Evolutionary conservation across 495 filamentous ascomycete species (phyloP), one percentile per base, ranked within the genome.

Genomic region (Hyaloscypha variabilis): DNA sequence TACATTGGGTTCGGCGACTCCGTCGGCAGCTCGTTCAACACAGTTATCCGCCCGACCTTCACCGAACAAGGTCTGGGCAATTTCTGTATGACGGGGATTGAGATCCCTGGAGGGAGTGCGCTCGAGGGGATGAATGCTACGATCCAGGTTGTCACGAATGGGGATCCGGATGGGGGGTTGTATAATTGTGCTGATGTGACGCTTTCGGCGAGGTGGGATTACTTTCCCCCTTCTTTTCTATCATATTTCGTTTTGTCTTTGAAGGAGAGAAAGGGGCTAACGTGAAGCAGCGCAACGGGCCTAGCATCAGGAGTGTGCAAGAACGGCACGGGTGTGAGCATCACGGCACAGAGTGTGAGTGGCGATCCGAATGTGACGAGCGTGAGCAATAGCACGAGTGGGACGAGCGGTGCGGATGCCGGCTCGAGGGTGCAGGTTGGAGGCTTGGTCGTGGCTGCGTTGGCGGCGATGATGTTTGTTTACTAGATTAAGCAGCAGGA

Each of bases 171-270:
- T 23, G 83, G 82, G 30, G 85, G 85, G 49, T 71, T 86, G 1
- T 86, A 87, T 71, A 81, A 83, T 65, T 83, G 86, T 75, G 85
- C 86, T 62, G 87, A 90, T 69, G 81, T 89, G 63, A 85, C 83
- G 55, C 83, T 89, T 72, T 79, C 78, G 4, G 30, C 30, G 11
- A 34, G 30, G 30, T 34, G 11, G 5, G 30, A 4, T 5, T 34
- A 4, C 30, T 11, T 34, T 34, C 30, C 11, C 11, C 30, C 30
- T 11, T 34, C 30, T 34, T 34, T n/a, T n/a, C n/a, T n/a, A n/a
- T n/a, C n/a, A n/a, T n/a, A n/a, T n/a, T n/a, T n/a, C n/a, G n/a
- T n/a, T n/a, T n/a, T n/a, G n/a, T n/a, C n/a, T n/a, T n/a, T n/a
- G n/a, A n/a, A n/a, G n/a, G n/a, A n/a, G n/a, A n/a, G 30, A 34